Percentiles rank a stretch among this genome's conserved stretches.
These are phyloP conservation scores for Haplographium delicatum DNA, from an alignment of 495 filamentous ascomycete genomes.

Conservation along the genomic window DNA sequence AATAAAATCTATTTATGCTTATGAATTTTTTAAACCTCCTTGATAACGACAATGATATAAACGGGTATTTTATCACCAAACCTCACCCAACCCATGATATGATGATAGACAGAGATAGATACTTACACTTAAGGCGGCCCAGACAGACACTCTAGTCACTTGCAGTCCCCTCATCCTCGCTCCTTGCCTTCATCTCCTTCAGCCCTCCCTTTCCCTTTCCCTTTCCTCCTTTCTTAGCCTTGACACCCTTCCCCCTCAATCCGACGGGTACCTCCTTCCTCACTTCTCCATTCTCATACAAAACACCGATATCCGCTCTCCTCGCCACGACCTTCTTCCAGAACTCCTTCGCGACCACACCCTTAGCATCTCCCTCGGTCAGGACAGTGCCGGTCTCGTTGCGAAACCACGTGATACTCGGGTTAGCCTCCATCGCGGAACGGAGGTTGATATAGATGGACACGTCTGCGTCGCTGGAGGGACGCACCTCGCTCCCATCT, in stretches of 20 bases:
- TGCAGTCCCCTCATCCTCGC: constrained; percentile 19
- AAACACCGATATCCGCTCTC: constrained; percentile 50
- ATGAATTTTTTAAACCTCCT: too few relatives aligned
- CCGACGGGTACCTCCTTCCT: constrained; percentile 40
- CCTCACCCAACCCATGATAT: not conserved
- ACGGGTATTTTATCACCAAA: not conserved
- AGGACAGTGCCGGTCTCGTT: constrained; percentile 74
- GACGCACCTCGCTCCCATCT: constrained; percentile 49
- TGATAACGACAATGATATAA: not conserved
- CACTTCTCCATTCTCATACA: constrained; percentile 59
- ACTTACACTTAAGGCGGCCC: constrained; percentile 1
- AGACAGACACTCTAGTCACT: constrained; percentile 16
- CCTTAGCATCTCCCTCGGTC: constrained; percentile 41
- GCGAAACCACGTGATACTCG: constrained; percentile 62
- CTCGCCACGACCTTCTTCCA: constrained; percentile 54
- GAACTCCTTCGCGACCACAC: constrained; percentile 35
- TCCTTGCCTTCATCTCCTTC: constrained; percentile 28
- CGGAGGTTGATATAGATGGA: constrained; percentile 73
- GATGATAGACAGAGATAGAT: not conserved
- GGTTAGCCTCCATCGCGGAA: constrained; percentile 54
- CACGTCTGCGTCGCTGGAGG: constrained; percentile 67
- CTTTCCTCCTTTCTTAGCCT: constrained; percentile 35
- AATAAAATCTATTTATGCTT: not conserved
- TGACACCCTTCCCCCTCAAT: constrained; percentile 37
- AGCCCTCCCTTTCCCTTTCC: constrained; percentile 27